Conservation (phyloP, 768 basidiomycete species). For the Lentinula sp. region DNA sequence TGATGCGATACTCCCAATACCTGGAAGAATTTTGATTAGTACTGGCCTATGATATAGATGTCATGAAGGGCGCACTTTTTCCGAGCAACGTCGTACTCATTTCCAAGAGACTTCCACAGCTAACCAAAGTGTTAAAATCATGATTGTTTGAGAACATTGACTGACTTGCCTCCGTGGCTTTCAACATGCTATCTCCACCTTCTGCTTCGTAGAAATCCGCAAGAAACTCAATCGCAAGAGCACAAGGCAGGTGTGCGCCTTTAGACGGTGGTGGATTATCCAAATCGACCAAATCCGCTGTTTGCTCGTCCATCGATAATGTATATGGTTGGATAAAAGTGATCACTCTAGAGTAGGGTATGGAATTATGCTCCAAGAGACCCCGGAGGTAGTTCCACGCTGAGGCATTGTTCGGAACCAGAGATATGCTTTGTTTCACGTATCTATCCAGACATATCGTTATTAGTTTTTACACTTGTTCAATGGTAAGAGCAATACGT, state of each 20-base stretch:
- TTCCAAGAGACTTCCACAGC: constrained; percentile 68
- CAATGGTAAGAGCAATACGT: constrained; percentile 23
- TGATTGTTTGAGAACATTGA: constrained; percentile 3
- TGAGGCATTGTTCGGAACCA: constrained; percentile 89
- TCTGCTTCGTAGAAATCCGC: constrained; percentile 68
- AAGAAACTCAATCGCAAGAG: constrained; percentile 78
- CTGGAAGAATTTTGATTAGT: constrained; percentile 24
- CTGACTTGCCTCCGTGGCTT: constrained; percentile 42
- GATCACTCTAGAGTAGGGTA: constrained; percentile 48
- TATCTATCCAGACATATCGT: constrained; percentile 40
- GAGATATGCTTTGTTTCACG: constrained; percentile 74
- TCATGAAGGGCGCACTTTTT: constrained; percentile 47
- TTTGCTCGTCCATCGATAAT: constrained; percentile 19
- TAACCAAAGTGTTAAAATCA: constrained; percentile 20
- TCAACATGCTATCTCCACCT: constrained; percentile 38
- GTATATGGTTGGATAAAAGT: constrained; percentile 68
- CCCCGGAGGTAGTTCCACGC: constrained; percentile 98
- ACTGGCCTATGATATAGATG: constrained; percentile 8
- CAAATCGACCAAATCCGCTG: constrained; percentile 53
- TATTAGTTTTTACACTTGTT: background rate
- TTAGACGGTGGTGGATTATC: constrained; percentile 66
- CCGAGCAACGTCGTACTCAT: constrained; percentile 67
- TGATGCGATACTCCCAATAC: constrained; percentile 76
- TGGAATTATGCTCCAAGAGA: constrained; percentile 54
- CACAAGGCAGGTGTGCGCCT: constrained; percentile 69